Percentiles rank a stretch among this genome's conserved stretches.
These are phyloP conservation scores for Dipodascopsis tothii DNA, from an alignment of 805 yeast genomes.

Conservation along the genomic window DNA sequence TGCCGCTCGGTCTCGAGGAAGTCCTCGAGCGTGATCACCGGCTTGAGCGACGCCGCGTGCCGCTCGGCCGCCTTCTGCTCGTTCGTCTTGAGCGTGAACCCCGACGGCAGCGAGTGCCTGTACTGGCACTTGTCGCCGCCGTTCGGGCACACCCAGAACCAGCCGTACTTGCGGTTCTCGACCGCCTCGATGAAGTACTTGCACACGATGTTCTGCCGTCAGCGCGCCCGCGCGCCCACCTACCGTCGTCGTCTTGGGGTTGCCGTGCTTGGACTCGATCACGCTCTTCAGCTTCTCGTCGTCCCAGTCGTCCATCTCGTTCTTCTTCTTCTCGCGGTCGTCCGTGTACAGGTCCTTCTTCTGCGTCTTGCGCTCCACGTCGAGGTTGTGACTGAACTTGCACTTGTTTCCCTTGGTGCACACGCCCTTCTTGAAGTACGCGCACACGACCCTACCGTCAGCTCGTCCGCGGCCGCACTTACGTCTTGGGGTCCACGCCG, in stretches of 20 bases:
- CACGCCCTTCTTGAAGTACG: slow-evolving; percentile 73
- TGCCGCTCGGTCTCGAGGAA: slow-evolving; percentile 90
- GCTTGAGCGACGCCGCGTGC: slow-evolving; percentile 73
- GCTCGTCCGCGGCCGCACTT: slow-evolving; percentile 3
- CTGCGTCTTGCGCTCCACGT: slow-evolving; percentile 75
- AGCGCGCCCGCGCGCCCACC: not conserved
- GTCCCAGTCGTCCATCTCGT: slow-evolving; percentile 95
- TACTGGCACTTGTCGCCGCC: slow-evolving; percentile 90
- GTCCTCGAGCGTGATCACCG: slow-evolving; percentile 89
- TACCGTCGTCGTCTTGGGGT: slow-evolving; percentile 76
- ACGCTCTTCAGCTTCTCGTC: slow-evolving; percentile 87
- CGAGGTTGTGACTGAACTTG: slow-evolving; percentile 86
- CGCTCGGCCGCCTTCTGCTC: slow-evolving; percentile 88
- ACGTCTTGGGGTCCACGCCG: slow-evolving; percentile 93
- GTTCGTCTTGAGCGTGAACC: slow-evolving; percentile 91
- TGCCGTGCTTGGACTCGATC: slow-evolving; percentile 86
- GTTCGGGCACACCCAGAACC: slow-evolving; percentile 98
- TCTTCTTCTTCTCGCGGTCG: slow-evolving; percentile 56
- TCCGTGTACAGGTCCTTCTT: slow-evolving; percentile 92
- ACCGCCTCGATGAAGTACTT: slow-evolving; percentile 92
- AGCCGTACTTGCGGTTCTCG: slow-evolving; percentile 94
- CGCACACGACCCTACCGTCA: slow-evolving; percentile 55
- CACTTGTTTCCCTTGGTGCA: slow-evolving; percentile 67
- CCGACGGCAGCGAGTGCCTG: slow-evolving; percentile 92
- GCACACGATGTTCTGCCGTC: slow-evolving; percentile 65